phyloP scores from a whole-genome alignment of 805 yeast genomes.

The Lipomyces spencermartinsiae region DNA sequence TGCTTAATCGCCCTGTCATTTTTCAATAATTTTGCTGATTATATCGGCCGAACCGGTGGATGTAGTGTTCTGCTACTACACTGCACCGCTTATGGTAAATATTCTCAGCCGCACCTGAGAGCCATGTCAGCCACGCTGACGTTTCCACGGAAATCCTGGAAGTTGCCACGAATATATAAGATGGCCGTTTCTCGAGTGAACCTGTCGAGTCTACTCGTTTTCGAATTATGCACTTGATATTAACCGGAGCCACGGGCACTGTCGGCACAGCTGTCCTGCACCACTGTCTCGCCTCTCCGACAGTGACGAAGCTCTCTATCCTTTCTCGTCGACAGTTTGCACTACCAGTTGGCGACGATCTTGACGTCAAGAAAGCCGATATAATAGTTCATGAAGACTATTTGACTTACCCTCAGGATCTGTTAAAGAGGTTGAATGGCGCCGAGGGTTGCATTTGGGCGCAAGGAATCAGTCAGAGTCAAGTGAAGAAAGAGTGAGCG shows the following conservation, averaged over 20 bases:
- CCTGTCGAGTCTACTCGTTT: neutral
- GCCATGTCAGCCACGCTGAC: no score
- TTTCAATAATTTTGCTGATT: no score
- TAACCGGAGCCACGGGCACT: conserved; percentile 17
- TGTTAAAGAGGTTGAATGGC: conserved; percentile 9
- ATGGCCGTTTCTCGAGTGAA: no score
- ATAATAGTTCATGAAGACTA: conserved; percentile 16
- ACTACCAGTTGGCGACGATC: conserved; percentile 6
- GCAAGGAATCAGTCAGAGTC: conserved; percentile 18
- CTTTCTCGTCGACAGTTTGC: conserved; percentile 9
- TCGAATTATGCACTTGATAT: conserved; percentile 13
- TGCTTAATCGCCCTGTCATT: no score
- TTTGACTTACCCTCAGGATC: conserved; percentile 17
- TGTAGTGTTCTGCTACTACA: no score
- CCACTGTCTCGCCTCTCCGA: conserved; percentile 8
- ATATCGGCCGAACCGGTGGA: no score
- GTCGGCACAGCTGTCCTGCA: conserved; percentile 11
- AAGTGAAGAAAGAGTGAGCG: conserved; percentile 14
- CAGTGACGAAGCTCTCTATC: conserved; percentile 16
- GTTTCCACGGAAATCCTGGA: no score
- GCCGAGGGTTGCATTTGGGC: conserved; percentile 20
- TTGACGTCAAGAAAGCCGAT: conserved; percentile 4
- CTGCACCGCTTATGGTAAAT: no score
- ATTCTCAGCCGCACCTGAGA: no score
- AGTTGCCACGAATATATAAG: no score